phyloP scores from a whole-genome alignment of 148 eudicot genomes.

The Rhododendron vialii region DNA sequence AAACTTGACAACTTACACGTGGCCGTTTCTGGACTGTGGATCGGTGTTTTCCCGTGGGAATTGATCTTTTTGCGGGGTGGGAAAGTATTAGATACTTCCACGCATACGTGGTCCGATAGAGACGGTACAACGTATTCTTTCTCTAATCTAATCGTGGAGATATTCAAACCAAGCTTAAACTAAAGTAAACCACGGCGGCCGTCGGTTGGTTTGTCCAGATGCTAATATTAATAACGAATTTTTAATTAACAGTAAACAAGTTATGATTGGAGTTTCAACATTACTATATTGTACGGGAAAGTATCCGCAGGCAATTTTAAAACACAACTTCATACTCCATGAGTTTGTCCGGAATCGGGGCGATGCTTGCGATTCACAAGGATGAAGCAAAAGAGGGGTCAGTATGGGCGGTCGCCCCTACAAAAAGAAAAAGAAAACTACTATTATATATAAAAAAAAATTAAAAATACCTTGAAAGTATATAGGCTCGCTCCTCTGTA shows the following conservation, averaged over 20 bases:
- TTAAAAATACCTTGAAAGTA: too few relatives aligned
- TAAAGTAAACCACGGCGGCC: not conserved
- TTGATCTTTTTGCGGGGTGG: not conserved
- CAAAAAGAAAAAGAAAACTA: too few relatives aligned
- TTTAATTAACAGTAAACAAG: not conserved
- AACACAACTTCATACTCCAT: too few relatives aligned
- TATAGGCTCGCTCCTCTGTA: too few relatives aligned
- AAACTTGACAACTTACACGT: not conserved
- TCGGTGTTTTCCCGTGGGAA: not conserved
- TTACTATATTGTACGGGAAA: too few relatives aligned
- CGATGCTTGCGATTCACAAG: too few relatives aligned
- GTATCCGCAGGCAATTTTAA: too few relatives aligned
- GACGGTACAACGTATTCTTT: not conserved
- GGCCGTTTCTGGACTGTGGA: not conserved
- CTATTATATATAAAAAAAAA: too few relatives aligned
- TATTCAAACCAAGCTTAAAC: not conserved
- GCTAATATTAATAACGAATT: not conserved
- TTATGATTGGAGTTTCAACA: not conserved
- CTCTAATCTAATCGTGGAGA: not conserved
- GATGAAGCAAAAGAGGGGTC: too few relatives aligned
- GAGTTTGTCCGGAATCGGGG: too few relatives aligned
- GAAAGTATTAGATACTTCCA: not conserved
- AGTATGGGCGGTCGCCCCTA: too few relatives aligned
- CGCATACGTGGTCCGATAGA: not conserved
- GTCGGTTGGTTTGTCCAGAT: conserved; percentile 7